Conservation (phyloP, 345 rosid species). For the Sapria himalayana region DNA sequence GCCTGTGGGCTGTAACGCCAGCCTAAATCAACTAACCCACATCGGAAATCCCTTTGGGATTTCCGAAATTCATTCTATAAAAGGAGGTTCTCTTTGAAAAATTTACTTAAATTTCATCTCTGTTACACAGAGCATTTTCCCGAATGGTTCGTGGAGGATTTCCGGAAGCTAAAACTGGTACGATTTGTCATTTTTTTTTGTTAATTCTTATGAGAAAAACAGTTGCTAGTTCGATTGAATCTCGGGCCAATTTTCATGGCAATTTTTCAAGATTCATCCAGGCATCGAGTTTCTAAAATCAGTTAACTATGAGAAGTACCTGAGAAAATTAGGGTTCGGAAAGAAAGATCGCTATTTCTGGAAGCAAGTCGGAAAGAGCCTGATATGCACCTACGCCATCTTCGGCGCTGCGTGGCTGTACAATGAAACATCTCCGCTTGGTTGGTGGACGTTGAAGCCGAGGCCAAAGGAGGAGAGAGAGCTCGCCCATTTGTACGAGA, state of each 20-base stretch:
- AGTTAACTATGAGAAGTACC: slow-evolving; percentile 25
- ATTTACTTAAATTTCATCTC: too few relatives aligned
- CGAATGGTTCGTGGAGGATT: slow-evolving; percentile 46
- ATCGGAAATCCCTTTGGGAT: too few relatives aligned
- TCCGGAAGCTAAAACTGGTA: slow-evolving; percentile 44
- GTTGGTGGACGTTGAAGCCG: slow-evolving; percentile 89
- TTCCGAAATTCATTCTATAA: too few relatives aligned
- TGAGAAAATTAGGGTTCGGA: slow-evolving; percentile 54
- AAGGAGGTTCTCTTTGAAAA: too few relatives aligned
- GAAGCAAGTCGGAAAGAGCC: slow-evolving; percentile 68
- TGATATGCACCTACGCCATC: slow-evolving; percentile 52
- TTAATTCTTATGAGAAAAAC: neutral
- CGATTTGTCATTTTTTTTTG: neutral
- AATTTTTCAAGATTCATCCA: slow-evolving; percentile 6
- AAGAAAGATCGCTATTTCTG: slow-evolving; percentile 47
- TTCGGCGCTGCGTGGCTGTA: slow-evolving; percentile 50
- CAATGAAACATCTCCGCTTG: slow-evolving; percentile 68
- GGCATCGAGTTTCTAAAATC: slow-evolving; percentile 38
- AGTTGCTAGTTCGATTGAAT: slow-evolving; percentile 14
- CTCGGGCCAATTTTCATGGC: slow-evolving; percentile 1
- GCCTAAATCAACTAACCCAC: too few relatives aligned
- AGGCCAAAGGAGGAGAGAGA: slow-evolving; percentile 66
- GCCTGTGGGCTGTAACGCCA: too few relatives aligned
- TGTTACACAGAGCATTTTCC: too few relatives aligned
- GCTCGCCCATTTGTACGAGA: slow-evolving; percentile 56